Evolutionary conservation across 1,139 yeast species (phyloP).

Genomic region (Yamadazyma atlantica): DNA sequence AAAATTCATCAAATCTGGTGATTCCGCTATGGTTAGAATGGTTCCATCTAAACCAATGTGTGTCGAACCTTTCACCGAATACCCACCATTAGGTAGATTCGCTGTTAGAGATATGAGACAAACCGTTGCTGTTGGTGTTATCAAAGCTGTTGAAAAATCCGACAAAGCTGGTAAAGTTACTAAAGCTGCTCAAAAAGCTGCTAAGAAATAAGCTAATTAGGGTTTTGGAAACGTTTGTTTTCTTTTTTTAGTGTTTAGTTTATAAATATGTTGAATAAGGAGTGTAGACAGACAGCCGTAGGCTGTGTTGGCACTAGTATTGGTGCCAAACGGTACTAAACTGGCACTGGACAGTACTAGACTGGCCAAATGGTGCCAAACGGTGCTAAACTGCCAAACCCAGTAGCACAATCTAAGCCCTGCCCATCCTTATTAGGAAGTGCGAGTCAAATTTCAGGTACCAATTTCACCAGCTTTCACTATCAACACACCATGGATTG

Average conservation of each 20-base stretch:
- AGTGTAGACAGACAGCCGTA: too few species aligned
- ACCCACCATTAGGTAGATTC: conserved; percentile 99
- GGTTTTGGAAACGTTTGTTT: conserved; percentile 3
- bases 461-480: conserved; percentile 3
- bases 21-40: conserved; percentile 73
- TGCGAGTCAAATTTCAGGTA: conserved; percentile 3
- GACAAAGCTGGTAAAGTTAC: conserved; percentile 98
- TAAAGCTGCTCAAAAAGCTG: conserved; percentile 99
- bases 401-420: too few species aligned
- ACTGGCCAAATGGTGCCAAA: too few species aligned
- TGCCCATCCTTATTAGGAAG: too few species aligned
- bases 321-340: too few species aligned
- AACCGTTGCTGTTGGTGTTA: conserved; percentile 99
- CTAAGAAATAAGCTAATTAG: conserved; percentile 72
- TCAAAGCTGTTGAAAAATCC: conserved; percentile 96
- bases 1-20: conserved; percentile 48
- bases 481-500: conserved; percentile 14
- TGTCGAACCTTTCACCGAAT: conserved; percentile 94
- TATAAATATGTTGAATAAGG: conserved; percentile 3
- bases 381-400: too few species aligned
- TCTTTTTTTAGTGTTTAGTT: conserved; percentile 3
- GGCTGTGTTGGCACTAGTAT: too few species aligned
- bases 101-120: conserved; percentile 99
- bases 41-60: conserved; percentile 96
- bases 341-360: too few species aligned